Base-by-base conservation (phyloP, 768 basidiomycete genomes). In the Tulasnella sp. region DNA sequence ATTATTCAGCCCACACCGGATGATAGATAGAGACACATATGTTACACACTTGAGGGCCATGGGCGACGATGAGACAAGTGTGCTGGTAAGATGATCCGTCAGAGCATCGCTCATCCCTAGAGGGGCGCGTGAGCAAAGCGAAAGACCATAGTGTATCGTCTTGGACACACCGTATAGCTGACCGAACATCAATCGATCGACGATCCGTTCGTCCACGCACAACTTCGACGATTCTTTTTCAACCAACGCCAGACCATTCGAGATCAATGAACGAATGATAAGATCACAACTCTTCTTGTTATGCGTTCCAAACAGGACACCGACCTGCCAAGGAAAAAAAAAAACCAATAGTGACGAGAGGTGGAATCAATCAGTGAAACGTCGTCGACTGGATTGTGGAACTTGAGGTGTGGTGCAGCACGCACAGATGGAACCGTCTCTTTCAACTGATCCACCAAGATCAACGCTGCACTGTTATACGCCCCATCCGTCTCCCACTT, bases 291-390 rank as follows among this genome's bases (percentile, higher is more conserved):
- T 88, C 26, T 73, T 73, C 77, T 81, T 79, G 67, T 95, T 95
- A 64, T 95, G 92, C 21, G 93, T 93, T 1, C 86, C 92, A 64
- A 96, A 92, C 1, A 93, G 72, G 13, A 89, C 80, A 1, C 80
- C 86, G 13, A 93, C 70, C 47, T 34, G 27, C 7, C 5, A 43
- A 23, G 19, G 9, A 44, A 19, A 26, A 29, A 19, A 26, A 56
- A 42, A 24, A 44, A 19, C 10, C 29, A 32, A 38, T 9, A 17
- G 47, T n/a, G n/a, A n/a, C n/a, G n/a, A n/a, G n/a, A n/a, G n/a
- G n/a, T n/a, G n/a, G n/a, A n/a, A n/a, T n/a, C n/a, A n/a, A n/a
- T n/a, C n/a, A n/a, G n/a, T n/a, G n/a, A n/a, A n/a, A n/a, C n/a
- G n/a, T n/a, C n/a, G n/a, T n/a, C n/a, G n/a, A n/a, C n/a, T n/a